Conservation (phyloP, 1,284 basidiomycete genomes). For the Marasmius oreades region DNA sequence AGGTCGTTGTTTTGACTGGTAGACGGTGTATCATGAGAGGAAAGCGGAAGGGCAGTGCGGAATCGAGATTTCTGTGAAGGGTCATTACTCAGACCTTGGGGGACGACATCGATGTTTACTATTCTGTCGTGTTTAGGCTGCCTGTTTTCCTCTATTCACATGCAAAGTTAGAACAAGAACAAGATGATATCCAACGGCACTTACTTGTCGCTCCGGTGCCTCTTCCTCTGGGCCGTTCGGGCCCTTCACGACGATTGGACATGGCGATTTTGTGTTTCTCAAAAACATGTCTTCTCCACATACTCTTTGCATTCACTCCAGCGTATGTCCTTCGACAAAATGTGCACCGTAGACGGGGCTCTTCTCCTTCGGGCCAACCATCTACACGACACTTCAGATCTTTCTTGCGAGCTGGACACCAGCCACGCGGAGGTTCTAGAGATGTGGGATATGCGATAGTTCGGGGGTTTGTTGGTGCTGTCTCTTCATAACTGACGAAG, state of each 20-base stretch:
- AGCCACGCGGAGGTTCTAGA: slow-evolving; percentile 75
- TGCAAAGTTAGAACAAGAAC: slow-evolving; percentile 9
- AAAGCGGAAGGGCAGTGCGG: slow-evolving; percentile 19
- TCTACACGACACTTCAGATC: slow-evolving; percentile 60
- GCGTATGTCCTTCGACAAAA: slow-evolving; percentile 78
- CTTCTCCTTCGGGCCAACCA: slow-evolving; percentile 72
- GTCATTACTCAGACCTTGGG: slow-evolving; percentile 30
- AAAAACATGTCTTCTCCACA: slow-evolving; percentile 82
- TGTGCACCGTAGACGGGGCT: slow-evolving; percentile 72
- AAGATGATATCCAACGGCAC: slow-evolving; percentile 1
- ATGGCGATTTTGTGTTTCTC: slow-evolving; percentile 86
- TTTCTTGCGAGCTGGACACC: slow-evolving; percentile 77
- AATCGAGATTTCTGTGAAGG: slow-evolving; percentile 39
- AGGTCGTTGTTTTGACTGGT: too few species aligned
- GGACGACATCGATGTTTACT: slow-evolving; percentile 35
- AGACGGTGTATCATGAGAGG: background rate
- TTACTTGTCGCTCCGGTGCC: slow-evolving; percentile 43
- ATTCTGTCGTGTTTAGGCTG: slow-evolving; percentile 34
- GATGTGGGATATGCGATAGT: slow-evolving; percentile 65
- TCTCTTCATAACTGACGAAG: slow-evolving; percentile 44
- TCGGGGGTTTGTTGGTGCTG: slow-evolving; percentile 36
- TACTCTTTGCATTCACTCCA: slow-evolving; percentile 81
- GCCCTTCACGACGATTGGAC: slow-evolving; percentile 72
- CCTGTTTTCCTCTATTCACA: slow-evolving; percentile 42
- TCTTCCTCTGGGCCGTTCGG: slow-evolving; percentile 56